These are phyloP conservation scores for Trichoderma asperelloides DNA, from an alignment of 495 filamentous ascomycete species.

Conservation along the genomic window DNA sequence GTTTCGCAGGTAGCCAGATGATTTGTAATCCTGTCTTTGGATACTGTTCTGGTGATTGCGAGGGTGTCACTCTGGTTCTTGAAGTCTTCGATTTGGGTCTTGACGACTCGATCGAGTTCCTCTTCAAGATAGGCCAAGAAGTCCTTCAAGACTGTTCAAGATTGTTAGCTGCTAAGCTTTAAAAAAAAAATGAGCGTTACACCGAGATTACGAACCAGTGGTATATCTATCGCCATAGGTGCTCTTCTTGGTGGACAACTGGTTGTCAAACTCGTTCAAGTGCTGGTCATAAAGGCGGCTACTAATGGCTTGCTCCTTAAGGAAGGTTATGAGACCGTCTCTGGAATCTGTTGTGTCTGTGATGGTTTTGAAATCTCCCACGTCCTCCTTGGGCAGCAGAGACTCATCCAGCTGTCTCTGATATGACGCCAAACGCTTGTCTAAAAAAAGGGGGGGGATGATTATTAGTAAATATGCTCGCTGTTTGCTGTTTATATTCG, in stretches of 20 bases:
- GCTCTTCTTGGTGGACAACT: neutral
- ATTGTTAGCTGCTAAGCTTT: neutral
- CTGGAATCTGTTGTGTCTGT: neutral
- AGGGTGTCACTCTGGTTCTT: neutral
- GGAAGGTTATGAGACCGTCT: neutral
- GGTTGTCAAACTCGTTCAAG: slow-evolving; percentile 2
- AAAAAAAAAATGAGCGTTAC: neutral
- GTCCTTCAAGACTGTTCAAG: neutral
- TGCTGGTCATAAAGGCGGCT: neutral
- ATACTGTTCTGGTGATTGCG: neutral
- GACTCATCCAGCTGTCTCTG: slow-evolving; percentile 4
- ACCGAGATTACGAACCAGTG: neutral
- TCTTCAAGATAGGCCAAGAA: neutral
- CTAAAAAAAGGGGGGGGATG: no score
- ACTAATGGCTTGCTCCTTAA: neutral
- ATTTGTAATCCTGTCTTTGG: neutral
- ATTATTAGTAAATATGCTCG: neutral
- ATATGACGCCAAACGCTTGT: neutral
- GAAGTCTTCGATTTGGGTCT: slow-evolving; percentile 2
- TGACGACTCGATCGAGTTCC: neutral
- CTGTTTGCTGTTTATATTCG: neutral
- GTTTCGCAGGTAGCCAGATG: neutral
- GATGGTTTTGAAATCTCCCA: neutral
- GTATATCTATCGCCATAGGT: neutral
- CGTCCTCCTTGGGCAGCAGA: neutral